Evolutionary conservation across 352 stramenopile species (phyloP).

Genomic region (Globisporangium canariense): DNA sequence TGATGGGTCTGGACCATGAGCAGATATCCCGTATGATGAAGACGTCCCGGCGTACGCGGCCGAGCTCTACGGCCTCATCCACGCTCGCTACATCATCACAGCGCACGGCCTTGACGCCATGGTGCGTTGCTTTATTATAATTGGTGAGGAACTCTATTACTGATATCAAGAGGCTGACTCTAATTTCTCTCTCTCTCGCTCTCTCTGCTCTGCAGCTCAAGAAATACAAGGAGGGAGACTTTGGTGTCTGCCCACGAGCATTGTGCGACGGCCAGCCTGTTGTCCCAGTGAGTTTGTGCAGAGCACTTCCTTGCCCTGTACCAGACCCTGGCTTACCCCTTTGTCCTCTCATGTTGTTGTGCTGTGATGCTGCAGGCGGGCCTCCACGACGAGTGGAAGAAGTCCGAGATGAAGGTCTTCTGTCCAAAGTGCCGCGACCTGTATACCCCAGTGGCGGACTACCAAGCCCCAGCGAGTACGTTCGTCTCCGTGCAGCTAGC

Average conservation of each 20-base stretch:
- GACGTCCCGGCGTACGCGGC: conserved; percentile 84
- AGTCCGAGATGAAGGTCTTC: conserved; percentile 90
- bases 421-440: conserved; percentile 88
- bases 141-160: background rate
- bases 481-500: conserved; percentile 8
- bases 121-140: conserved; percentile 27
- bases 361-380: conserved; percentile 43
- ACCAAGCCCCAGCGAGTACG: conserved; percentile 81
- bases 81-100: conserved; percentile 89
- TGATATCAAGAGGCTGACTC: no score
- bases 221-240: conserved; percentile 88
- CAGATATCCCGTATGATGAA: conserved; percentile 88
- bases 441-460: conserved; percentile 83
- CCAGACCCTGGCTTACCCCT: background rate
- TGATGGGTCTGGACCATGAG: background rate
- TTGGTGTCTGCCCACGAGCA: conserved; percentile 81
- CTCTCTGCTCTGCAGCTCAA: conserved; percentile 48
- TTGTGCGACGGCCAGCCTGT: conserved; percentile 83
- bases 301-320: background rate
- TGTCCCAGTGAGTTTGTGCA: conserved; percentile 52
- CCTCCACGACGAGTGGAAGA: conserved; percentile 87
- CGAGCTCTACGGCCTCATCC: conserved; percentile 88
- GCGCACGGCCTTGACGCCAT: conserved; percentile 86
- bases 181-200: no score
- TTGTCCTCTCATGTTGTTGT: conserved; percentile 2